A percentile compares a stretch with the other conserved stretches of the same genome.
phyloP scores from a whole-genome alignment of 768 basidiomycete genomes.

The Suillus tomentosus region DNA sequence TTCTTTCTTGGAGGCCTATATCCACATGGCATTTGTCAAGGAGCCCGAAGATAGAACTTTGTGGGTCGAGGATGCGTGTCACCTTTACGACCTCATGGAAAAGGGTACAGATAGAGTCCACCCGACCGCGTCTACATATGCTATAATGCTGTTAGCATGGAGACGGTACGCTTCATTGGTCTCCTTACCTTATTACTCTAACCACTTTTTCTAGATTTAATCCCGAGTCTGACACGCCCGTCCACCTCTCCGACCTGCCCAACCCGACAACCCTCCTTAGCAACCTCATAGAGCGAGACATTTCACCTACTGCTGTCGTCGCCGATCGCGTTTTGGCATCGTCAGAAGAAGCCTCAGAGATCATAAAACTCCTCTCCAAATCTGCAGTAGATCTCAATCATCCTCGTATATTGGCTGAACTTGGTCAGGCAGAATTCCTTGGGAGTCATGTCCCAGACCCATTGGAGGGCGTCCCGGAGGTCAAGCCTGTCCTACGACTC shows the following conservation, averaged over 20 bases:
- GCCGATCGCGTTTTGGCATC: slow-evolving; percentile 57
- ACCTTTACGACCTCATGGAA: slow-evolving; percentile 62
- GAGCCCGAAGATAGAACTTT: slow-evolving; percentile 44
- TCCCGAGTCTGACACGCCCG: slow-evolving; percentile 32
- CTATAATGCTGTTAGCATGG: slow-evolving; percentile 64
- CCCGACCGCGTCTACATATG: slow-evolving; percentile 65
- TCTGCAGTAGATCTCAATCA: slow-evolving; percentile 61
- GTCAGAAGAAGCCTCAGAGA: slow-evolving; percentile 54
- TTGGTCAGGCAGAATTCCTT: slow-evolving; percentile 55
- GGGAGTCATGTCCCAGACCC: slow-evolving; percentile 43
- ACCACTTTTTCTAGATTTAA: slow-evolving; percentile 37
- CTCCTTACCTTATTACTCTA: slow-evolving; percentile 12
- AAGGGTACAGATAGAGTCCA: slow-evolving; percentile 43
- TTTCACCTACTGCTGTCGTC: slow-evolving; percentile 54
- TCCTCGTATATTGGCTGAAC: slow-evolving; percentile 50
- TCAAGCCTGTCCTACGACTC: slow-evolving; percentile 56
- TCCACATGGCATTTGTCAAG: slow-evolving; percentile 54
- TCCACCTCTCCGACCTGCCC: slow-evolving; percentile 19
- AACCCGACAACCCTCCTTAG: slow-evolving; percentile 39
- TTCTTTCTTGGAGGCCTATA: slow-evolving; percentile 64
- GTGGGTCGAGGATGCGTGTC: slow-evolving; percentile 68
- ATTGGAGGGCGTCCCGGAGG: slow-evolving; percentile 58
- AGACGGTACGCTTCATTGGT: slow-evolving; percentile 45
- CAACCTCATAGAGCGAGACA: slow-evolving; percentile 48
- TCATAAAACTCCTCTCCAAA: slow-evolving; percentile 58